A percentile compares a stretch with the other conserved stretches of the same genome.
phyloP scores from a whole-genome alignment of 2,329 filamentous ascomycete genomes.

The Pestalotiopsis sp. region DNA sequence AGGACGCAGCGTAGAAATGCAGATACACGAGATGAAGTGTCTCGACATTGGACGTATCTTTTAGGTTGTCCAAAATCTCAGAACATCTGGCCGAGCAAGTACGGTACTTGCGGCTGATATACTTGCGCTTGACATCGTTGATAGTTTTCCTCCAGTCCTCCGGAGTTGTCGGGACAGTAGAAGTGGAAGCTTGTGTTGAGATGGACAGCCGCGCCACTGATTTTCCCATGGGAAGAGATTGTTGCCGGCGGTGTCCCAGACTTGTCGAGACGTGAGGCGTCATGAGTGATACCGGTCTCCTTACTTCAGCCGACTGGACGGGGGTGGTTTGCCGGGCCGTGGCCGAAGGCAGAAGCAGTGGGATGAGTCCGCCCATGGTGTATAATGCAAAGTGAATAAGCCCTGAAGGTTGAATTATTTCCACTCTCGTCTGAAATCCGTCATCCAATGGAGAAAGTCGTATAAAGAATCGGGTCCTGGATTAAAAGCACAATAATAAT shows the following conservation, averaged over 20 bases:
- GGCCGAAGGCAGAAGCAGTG: conserved; percentile 25
- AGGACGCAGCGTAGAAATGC: conserved; percentile 64
- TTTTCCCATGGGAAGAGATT: conserved; percentile 28
- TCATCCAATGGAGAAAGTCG: not conserved
- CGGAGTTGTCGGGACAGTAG: conserved; percentile 43
- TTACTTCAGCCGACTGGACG: conserved; percentile 16
- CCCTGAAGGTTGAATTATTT: not conserved
- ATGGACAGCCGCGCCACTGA: conserved; percentile 24
- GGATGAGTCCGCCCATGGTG: conserved; percentile 29
- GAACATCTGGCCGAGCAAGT: conserved; percentile 55
- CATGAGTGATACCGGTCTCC: conserved; percentile 18
- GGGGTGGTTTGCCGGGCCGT: conserved; percentile 15
- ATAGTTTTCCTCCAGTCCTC: conserved; percentile 56
- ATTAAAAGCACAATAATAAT: not conserved
- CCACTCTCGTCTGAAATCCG: not conserved
- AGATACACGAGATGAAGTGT: conserved; percentile 60
- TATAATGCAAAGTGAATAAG: not conserved
- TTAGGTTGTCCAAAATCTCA: conserved; percentile 53
- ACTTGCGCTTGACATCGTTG: conserved; percentile 56
- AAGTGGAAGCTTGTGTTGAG: conserved; percentile 22
- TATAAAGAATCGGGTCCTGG: not conserved
- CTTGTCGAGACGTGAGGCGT: conserved; percentile 10
- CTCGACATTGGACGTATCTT: conserved; percentile 46
- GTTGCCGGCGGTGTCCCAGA: conserved; percentile 27
- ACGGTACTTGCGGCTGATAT: conserved; percentile 52